Evolutionary conservation across 2,329 filamentous ascomycete species (phyloP).

Genomic region (Meredithiella fracta): DNA sequence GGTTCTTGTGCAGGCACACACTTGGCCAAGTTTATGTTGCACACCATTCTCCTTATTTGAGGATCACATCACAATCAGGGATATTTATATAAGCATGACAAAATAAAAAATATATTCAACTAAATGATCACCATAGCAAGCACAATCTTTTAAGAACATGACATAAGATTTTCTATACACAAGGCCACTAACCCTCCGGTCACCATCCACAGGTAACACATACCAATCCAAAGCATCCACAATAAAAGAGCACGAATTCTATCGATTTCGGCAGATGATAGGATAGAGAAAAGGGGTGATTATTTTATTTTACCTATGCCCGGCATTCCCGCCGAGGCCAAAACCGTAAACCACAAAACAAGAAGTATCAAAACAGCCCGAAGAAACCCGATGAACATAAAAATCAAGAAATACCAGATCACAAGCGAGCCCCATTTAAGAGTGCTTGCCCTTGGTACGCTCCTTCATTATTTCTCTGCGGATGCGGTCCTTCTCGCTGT

Average conservation of each 20-base stretch:
- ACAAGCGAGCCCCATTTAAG: slow-evolving; percentile 13
- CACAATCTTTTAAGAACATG: background rate
- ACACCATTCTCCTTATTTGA: background rate
- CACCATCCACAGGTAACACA: background rate
- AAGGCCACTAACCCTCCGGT: background rate
- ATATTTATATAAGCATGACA: no score
- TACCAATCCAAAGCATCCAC: background rate
- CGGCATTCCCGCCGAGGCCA: background rate
- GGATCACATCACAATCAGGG: no score
- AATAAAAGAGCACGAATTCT: background rate
- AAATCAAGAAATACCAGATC: background rate
- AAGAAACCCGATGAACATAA: background rate
- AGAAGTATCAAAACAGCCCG: background rate
- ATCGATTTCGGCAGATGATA: background rate
- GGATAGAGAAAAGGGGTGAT: slow-evolving; percentile 1
- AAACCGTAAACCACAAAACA: no score
- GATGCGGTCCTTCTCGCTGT: slow-evolving; percentile 53
- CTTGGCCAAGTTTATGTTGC: background rate
- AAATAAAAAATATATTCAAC: background rate
- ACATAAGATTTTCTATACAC: background rate
- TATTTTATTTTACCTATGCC: slow-evolving; percentile 1
- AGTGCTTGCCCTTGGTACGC: slow-evolving; percentile 38
- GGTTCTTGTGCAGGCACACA: background rate
- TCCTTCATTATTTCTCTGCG: slow-evolving; percentile 50
- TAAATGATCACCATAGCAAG: background rate